Base-by-base conservation (phyloP, 768 basidiomycete species). In the Amanita rubescens region DNA sequence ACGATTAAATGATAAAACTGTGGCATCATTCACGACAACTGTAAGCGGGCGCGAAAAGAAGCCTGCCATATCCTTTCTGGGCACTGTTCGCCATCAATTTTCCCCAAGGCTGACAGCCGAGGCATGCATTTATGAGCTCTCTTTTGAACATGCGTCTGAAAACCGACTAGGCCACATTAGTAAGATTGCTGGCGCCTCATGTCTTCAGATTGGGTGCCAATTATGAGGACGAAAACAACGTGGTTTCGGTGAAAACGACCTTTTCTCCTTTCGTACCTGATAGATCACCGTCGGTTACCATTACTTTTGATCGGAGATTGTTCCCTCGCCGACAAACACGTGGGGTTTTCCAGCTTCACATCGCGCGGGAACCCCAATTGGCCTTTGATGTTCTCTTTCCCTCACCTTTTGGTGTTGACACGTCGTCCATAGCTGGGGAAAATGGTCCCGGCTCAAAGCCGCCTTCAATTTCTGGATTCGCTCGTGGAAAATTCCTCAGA, bases 11-110 rank as follows among this genome's bases (percentile, higher is more conserved):
- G 66, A 75, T 17, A 72, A 72, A 41, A 83, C 81, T 2, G 67
- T 67, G 39, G 19, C 79, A 7, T 58, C 64, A 19, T 58, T 81
- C 22, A 67, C 70, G 49, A 70, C 72, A 37, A 69, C 69, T 53
- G 67, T 74, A 59, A 68, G 66, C 49, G 58, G 62, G 42, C 55
- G 62, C 54, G 62, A 61, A 48, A 55, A 49, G 10, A 59, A 58
- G 41, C 63, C 59, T 19, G 60, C 67, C 9, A 74, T 73, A 14
- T 77, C 75, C 53, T 63, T 93, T 35, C 63, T 80, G 22, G 88
- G 87, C 34, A 89, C 89, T 2, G 66, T 94, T 45, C 79, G 77
- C 53, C 85, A 92, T 65, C 87, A 90, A 60, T 82, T 81, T 62
- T 88, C 87, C 25, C 86, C 88, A 12, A 78, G 80, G 47, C 60